Evolutionary conservation across 495 filamentous ascomycete species (phyloP).

Genomic region (Aspergillus cristatus): DNA sequence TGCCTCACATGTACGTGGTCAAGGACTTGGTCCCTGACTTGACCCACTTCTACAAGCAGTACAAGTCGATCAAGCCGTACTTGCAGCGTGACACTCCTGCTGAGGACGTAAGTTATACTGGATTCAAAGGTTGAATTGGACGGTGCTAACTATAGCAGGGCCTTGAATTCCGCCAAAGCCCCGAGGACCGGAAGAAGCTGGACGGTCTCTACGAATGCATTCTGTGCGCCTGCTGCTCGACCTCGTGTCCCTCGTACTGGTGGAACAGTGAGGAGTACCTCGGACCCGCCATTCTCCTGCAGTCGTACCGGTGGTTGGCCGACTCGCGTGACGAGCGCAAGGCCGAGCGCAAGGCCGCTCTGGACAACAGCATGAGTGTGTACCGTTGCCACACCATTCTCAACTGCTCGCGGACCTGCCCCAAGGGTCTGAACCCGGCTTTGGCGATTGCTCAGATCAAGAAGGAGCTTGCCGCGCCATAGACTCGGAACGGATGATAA

Average conservation of each 20-base stretch:
- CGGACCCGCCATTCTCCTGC: slow-evolving; percentile 87
- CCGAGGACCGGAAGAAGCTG: slow-evolving; percentile 87
- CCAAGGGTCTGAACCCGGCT: slow-evolving; percentile 95
- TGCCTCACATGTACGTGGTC: slow-evolving; percentile 98
- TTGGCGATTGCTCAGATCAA: slow-evolving; percentile 95
- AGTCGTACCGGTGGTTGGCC: slow-evolving; percentile 93
- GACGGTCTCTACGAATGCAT: slow-evolving; percentile 99
- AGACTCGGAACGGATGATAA: slow-evolving; percentile 16
- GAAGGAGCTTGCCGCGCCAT: slow-evolving; percentile 72
- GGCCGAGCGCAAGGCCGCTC: slow-evolving; percentile 72
- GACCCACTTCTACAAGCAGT: slow-evolving; percentile 99
- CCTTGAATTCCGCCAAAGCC: slow-evolving; percentile 80
- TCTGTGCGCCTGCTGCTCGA: slow-evolving; percentile 98
- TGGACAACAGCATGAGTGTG: slow-evolving; percentile 97
- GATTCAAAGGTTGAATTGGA: background rate
- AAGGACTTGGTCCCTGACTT: slow-evolving; percentile 97
- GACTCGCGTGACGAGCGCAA: slow-evolving; percentile 87
- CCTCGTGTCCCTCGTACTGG: slow-evolving; percentile 97
- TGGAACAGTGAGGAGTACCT: slow-evolving; percentile 99
- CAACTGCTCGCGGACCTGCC: slow-evolving; percentile 93
- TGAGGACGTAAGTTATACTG: slow-evolving; percentile 50
- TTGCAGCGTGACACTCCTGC: slow-evolving; percentile 77
- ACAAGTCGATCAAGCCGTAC: slow-evolving; percentile 99
- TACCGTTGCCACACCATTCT: slow-evolving; percentile 99
- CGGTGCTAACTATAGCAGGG: slow-evolving; percentile 43